Conservation (phyloP, 495 filamentous ascomycete genomes). For the Pseudotulostoma volvatum region DNA sequence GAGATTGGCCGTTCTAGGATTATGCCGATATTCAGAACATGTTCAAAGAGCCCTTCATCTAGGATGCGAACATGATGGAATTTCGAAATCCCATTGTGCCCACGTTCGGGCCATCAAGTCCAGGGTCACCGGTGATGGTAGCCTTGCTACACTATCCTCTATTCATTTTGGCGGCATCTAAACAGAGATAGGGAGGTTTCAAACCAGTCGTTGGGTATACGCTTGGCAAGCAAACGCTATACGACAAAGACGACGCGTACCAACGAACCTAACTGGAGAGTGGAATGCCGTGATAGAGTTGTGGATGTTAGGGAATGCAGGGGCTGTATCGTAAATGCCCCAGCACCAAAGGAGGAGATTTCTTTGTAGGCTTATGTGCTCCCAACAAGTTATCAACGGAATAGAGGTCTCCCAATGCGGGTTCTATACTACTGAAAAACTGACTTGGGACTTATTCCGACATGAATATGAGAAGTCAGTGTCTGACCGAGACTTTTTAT, state of each 20-base stretch:
- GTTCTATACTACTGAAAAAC: not conserved
- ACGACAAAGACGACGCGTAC: not conserved
- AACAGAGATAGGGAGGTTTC: not conserved
- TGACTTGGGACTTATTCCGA: not conserved
- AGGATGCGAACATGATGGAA: not conserved
- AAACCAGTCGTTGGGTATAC: not conserved
- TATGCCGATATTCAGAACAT: not conserved
- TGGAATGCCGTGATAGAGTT: not conserved
- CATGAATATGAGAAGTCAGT: not conserved
- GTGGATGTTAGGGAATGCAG: not conserved
- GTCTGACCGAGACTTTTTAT: not conserved
- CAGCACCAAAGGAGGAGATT: not conserved
- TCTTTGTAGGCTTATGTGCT: not conserved
- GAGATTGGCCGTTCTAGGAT: not conserved
- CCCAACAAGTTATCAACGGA: not conserved
- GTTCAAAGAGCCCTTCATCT: not conserved
- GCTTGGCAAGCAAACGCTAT: not conserved
- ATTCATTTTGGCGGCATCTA: not conserved
- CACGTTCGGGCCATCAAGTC: slow-evolving; percentile 1
- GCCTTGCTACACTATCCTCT: not conserved
- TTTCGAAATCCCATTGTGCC: slow-evolving; percentile 5
- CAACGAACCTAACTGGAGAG: not conserved
- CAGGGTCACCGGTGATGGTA: not conserved
- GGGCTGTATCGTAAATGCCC: not conserved
- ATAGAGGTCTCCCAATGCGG: not conserved